Evolutionary conservation across 306 rosid species (phyloP).

Genomic region (Abrus pulchellus): DNA sequence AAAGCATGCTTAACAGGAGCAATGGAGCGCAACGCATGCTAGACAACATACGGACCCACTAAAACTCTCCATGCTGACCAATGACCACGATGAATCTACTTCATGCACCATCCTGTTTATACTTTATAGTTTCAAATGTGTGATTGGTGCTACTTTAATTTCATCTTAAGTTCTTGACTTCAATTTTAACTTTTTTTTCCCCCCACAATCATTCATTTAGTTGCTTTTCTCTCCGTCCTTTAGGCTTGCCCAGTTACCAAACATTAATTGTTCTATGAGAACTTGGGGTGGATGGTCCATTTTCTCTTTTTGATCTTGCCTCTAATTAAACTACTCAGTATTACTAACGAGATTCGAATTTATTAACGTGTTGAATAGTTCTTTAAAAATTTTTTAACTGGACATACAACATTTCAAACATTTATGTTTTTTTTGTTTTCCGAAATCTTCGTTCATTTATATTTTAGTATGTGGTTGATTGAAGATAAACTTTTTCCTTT

Average conservation of each 20-base stretch:
- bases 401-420: background rate
- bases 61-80: slow-evolving; percentile 56
- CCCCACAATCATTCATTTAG: slow-evolving; percentile 38
- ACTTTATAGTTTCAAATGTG: slow-evolving; percentile 27
- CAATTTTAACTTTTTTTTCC: slow-evolving; percentile 25
- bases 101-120: slow-evolving; percentile 38
- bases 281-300: slow-evolving; percentile 14
- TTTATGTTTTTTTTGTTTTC: background rate
- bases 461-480: too few species aligned
- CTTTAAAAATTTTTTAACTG: background rate
- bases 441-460: too few species aligned
- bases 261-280: background rate
- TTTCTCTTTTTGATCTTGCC: slow-evolving; percentile 7
- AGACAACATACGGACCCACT: slow-evolving; percentile 90
- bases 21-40: slow-evolving; percentile 81
- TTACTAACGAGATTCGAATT: background rate
- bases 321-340: background rate
- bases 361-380: slow-evolving; percentile 14
- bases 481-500: too few species aligned
- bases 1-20: slow-evolving; percentile 79
- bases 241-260: slow-evolving; percentile 27
- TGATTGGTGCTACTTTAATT: slow-evolving; percentile 29
- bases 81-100: slow-evolving; percentile 46
- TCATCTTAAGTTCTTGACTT: slow-evolving; percentile 46
- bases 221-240: slow-evolving; percentile 28